Base-by-base conservation (phyloP, 306 rosid genomes). In the Trichosanthes truncata region DNA sequence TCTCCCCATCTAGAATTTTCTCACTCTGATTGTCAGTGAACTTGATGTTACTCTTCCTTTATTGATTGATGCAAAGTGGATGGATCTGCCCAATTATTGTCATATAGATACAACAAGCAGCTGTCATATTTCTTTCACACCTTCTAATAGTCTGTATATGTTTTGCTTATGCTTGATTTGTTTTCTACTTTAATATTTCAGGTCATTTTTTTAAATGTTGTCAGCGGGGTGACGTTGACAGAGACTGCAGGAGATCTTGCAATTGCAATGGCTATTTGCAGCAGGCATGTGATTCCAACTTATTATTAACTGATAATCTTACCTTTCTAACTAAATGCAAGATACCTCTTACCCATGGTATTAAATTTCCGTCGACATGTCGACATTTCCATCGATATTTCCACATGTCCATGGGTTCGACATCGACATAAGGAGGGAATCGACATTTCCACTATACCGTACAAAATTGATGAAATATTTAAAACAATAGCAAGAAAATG, bases 211-310 rank as follows among this genome's bases (percentile, higher is more conserved):
- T 76, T 95, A 79, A 95, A 95, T 82, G 96, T 92, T 80, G 92
- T 91, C 21, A 86, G 97, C 55, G 98, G 98, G 84, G 68, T 89
- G 81, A 78, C 55, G 4, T 46, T 95, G 83, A 55, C 85, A 8
- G 98, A 95, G 85, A 95, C 98, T 40, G 96, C 97, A 43, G 97
- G 97, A 80, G 98, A 95, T 90, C 97, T 95, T 82, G 97, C 98
- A 23, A 74, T 95, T 81, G 98, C 98, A 5, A 93, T 88, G 76
- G 97, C 98, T 82, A 92, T 95, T 77, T 95, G 98, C 88, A 95
- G 98, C 98, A 95, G 98, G 98, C 86, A 82, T 72, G 82, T 56
- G 33, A 73, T 73, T 15, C 56, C 36, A 43, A 25, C 59, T 72
- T 26, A 6, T 46, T 26, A 40, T 25, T 46, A 29, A 29, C 40